Evolutionary conservation across 441 rosid species (phyloP), one percentile per base, ranked within the genome.

Genomic region (Manihot esculenta): DNA sequence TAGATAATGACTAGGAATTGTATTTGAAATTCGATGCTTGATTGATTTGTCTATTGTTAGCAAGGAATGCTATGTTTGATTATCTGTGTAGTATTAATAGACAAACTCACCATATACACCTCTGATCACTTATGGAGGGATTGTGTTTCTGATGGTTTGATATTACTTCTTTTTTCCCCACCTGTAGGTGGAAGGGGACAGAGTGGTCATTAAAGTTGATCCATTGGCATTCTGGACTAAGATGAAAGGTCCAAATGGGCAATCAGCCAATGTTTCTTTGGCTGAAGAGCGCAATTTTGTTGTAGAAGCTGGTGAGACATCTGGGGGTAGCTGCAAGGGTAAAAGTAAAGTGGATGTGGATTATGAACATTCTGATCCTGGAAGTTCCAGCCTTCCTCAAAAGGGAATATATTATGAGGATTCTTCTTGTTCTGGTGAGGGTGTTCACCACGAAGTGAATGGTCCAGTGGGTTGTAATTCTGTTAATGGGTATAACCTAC

Each of bases 101-200:
- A 50, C 24, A 12, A 8, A 38, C 35, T 66, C 13, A 53, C n/a
- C 62, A 55, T 30, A 38, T 7, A 38, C 8, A 7, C 42, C 7
- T 38, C 42, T 5, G 42, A 5, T 38, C 42, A 11, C 38, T n/a
- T 72, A 58, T 69, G 53, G 47, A 64, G 69, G 38, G 56, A 4
- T 47, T 30, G 6, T 42, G 17, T 66, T 61, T 72, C 60, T 44
- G 48, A 61, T 66, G n/a, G 49, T 77, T 41, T 33, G 62, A 58
- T 3, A 30, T 58, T 41, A 30, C 20, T 58, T 30, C 6, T 58
- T 79, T 72, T n/a, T n/a, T n/a, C n/a, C n/a, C 53, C 54, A 24
- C 62, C 1, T 69, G 33, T 79, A 94, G 99, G 85, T 94, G 44
- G 93, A 90, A 77, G 98, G 98, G 73, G 99, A 94, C 75, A 42